These are phyloP conservation scores for Claviceps lovelessii DNA, from an alignment of 2,329 filamentous ascomycete genomes.

Conservation along the genomic window DNA sequence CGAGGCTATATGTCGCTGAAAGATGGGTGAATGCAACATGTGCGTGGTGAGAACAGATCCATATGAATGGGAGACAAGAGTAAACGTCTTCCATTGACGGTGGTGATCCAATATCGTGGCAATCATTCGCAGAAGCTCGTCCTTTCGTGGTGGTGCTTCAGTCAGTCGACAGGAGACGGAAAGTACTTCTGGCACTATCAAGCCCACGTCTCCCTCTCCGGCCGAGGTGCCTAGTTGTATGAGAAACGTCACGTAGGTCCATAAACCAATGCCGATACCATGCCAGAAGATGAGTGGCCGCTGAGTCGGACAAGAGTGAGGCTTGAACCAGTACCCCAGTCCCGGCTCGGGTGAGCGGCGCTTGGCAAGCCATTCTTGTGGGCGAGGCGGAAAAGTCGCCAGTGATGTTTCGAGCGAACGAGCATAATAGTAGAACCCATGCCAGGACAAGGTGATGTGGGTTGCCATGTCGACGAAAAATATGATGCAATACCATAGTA, in stretches of 20 bases:
- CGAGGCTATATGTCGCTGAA: slow-evolving; percentile 36
- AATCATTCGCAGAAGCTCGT: slow-evolving; percentile 43
- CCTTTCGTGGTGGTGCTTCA: slow-evolving; percentile 31
- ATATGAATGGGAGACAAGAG: slow-evolving; percentile 49
- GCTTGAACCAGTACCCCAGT: slow-evolving; percentile 52
- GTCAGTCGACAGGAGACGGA: slow-evolving; percentile 51
- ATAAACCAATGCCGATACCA: slow-evolving; percentile 55
- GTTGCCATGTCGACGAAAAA: slow-evolving; percentile 40
- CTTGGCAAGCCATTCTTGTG: slow-evolving; percentile 31
- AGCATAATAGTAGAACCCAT: slow-evolving; percentile 39
- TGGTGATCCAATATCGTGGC: slow-evolving; percentile 37
- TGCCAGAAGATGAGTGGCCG: slow-evolving; percentile 55
- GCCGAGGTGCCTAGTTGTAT: slow-evolving; percentile 29
- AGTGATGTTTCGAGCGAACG: slow-evolving; percentile 13
- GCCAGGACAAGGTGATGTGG: slow-evolving; percentile 28
- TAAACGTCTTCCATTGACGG: slow-evolving; percentile 43
- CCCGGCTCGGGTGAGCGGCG: slow-evolving; percentile 32
- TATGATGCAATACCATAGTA: slow-evolving; percentile 49
- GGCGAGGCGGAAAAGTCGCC: slow-evolving; percentile 43
- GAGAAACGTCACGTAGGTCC: slow-evolving; percentile 46
- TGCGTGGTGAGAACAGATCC: slow-evolving; percentile 50
- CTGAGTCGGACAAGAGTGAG: slow-evolving; percentile 34
- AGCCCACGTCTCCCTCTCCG: slow-evolving; percentile 32
- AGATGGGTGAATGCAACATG: slow-evolving; percentile 34
- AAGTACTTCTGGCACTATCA: slow-evolving; percentile 52